A percentile compares a stretch with the other conserved stretches of the same genome.
Conservation (phyloP, 208 protist species). For the Leishmania turanica region DNA sequence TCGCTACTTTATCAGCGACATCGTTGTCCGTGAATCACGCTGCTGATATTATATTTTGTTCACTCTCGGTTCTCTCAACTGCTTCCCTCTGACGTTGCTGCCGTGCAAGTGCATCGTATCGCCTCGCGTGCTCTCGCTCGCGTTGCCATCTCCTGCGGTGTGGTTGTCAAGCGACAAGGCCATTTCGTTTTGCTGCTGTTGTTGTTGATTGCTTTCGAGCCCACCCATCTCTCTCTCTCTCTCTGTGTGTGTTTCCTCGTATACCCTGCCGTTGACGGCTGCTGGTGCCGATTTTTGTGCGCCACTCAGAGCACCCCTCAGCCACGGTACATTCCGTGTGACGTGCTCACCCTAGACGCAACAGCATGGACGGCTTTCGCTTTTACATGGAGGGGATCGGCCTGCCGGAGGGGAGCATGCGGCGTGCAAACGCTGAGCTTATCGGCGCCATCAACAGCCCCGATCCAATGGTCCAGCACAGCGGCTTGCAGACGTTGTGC, state of each 20-base stretch:
- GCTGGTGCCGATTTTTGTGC: neutral
- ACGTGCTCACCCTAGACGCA: neutral
- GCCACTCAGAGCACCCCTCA: neutral
- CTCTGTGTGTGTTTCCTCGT: too few relatives aligned
- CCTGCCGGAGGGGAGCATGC: slow-evolving; percentile 25
- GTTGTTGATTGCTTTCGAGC: neutral
- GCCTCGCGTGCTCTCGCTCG: neutral
- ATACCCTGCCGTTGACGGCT: neutral
- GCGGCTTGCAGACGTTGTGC: slow-evolving; percentile 82
- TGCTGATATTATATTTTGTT: neutral
- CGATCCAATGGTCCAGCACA: slow-evolving; percentile 57
- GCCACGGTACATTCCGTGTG: neutral
- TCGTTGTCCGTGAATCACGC: neutral
- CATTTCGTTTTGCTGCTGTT: neutral
- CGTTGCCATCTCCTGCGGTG: neutral
- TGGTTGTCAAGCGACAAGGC: neutral
- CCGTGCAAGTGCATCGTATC: neutral
- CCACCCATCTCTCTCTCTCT: neutral
- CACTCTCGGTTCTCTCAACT: neutral
- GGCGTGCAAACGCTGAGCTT: slow-evolving; percentile 32
- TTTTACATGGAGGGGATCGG: slow-evolving; percentile 20
- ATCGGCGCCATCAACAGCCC: slow-evolving; percentile 51
- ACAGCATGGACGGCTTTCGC: slow-evolving; percentile 24
- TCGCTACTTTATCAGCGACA: neutral
- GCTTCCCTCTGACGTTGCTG: neutral